A percentile compares a stretch with the other conserved stretches of the same genome.
phyloP scores from a whole-genome alignment of 352 stramenopile genomes.

The Globisporangium parvum region DNA sequence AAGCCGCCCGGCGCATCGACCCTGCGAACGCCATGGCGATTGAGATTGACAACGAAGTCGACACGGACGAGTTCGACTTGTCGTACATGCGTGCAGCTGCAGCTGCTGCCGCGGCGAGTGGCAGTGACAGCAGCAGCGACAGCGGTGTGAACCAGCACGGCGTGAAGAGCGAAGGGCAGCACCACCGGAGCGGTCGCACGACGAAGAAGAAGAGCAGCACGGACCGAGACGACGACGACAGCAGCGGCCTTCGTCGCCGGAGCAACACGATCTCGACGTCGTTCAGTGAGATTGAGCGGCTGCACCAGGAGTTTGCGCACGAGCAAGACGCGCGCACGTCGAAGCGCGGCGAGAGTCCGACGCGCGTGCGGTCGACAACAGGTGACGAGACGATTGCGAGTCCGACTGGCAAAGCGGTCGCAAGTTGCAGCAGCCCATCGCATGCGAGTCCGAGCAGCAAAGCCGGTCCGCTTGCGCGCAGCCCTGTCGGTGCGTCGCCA shows the following conservation, averaged over 20 bases:
- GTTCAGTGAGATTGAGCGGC: slow-evolving; percentile 25
- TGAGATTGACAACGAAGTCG: slow-evolving; percentile 87
- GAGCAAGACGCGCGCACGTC: slow-evolving; percentile 13
- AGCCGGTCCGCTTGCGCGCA: slow-evolving; percentile 6
- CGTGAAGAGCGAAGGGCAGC: slow-evolving; percentile 5
- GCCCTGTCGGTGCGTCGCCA: slow-evolving; percentile 3
- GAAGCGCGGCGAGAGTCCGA: not conserved
- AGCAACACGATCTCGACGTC: slow-evolving; percentile 37
- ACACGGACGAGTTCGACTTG: slow-evolving; percentile 71
- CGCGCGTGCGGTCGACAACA: slow-evolving; percentile 1
- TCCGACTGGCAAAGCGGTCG: slow-evolving; percentile 3
- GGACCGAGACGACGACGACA: slow-evolving; percentile 2
- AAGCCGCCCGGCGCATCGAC: slow-evolving; percentile 53
- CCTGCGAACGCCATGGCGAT: slow-evolving; percentile 74
- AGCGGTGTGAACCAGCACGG: slow-evolving; percentile 7
- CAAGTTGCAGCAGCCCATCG: not conserved
- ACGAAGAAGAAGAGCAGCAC: not conserved
- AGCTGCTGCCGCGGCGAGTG: slow-evolving; percentile 12
- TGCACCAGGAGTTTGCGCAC: slow-evolving; percentile 24
- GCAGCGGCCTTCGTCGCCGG: slow-evolving; percentile 12
- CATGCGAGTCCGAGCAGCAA: not conserved
- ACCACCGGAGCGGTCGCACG: not conserved
- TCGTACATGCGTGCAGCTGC: slow-evolving; percentile 23
- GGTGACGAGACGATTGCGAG: slow-evolving; percentile 1
- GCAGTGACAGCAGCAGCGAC: slow-evolving; percentile 21